Evolutionary conservation across 345 rosid genomes (phyloP).

Genomic region (Raphanus raphanistrum): DNA sequence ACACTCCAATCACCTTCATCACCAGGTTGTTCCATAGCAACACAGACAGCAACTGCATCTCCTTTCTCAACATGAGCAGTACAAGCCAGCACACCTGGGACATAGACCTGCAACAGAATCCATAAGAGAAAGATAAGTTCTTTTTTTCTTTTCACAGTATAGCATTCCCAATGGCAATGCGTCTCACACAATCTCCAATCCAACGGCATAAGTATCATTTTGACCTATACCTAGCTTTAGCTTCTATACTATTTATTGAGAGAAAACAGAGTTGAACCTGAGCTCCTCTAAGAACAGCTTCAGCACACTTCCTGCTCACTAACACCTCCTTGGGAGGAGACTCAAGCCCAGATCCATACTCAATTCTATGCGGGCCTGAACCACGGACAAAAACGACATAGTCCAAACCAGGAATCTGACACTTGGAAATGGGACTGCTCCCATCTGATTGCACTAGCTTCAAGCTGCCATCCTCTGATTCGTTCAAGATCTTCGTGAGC

Average conservation of each 20-base stretch:
- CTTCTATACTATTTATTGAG: no score
- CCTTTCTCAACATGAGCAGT: constrained; percentile 97
- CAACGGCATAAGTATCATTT: neutral
- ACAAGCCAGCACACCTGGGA: constrained; percentile 97
- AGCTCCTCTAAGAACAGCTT: constrained; percentile 98
- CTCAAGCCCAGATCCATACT: constrained; percentile 53
- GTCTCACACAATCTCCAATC: neutral
- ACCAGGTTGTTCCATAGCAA: constrained; percentile 74
- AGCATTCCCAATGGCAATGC: neutral
- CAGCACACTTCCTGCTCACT: constrained; percentile 98
- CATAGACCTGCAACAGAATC: constrained; percentile 65
- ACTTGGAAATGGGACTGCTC: neutral
- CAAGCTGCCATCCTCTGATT: constrained; percentile 26
- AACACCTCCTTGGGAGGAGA: constrained; percentile 81
- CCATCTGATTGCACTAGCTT: constrained; percentile 36
- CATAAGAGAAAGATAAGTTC: constrained; percentile 16
- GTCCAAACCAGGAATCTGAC: neutral
- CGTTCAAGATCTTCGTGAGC: constrained; percentile 47
- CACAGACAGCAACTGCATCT: constrained; percentile 91
- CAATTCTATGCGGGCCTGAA: constrained; percentile 76
- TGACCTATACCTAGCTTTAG: neutral
- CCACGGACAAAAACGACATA: constrained; percentile 58
- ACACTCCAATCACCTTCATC: constrained; percentile 69
- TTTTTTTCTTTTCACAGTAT: neutral
- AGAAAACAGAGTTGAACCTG: constrained; percentile 50